phyloP scores from a whole-genome alignment of 768 basidiomycete genomes.

The Galerina marginata region DNA sequence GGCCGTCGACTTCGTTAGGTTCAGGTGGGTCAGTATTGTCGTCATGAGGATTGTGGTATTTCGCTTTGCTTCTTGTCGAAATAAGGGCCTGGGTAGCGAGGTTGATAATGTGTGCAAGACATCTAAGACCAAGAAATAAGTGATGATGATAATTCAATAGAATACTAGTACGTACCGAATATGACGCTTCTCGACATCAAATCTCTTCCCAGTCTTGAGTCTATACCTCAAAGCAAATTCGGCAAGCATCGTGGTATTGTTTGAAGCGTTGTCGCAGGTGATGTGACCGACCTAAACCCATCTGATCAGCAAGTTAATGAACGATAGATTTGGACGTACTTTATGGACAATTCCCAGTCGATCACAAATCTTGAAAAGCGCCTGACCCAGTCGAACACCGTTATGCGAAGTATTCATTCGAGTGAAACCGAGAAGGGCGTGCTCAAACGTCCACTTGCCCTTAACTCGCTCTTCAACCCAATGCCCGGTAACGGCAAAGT shows the following conservation, averaged over 20 bases:
- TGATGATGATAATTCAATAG: background rate
- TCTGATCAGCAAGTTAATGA: background rate
- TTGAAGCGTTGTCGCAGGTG: conserved; percentile 4
- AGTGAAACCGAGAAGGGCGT: conserved; percentile 39
- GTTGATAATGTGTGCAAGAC: conserved; percentile 21
- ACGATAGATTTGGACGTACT: background rate
- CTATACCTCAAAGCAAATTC: conserved; percentile 12
- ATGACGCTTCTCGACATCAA: conserved; percentile 3
- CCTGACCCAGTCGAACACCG: conserved; percentile 23
- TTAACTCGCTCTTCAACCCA: conserved; percentile 39
- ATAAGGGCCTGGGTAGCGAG: conserved; percentile 18
- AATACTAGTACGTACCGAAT: conserved; percentile 10
- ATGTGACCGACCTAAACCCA: conserved; percentile 3
- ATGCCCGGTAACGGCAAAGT: conserved; percentile 44
- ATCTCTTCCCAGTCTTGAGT: conserved; percentile 5
- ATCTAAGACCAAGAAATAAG: conserved; percentile 5
- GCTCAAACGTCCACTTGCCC: conserved; percentile 34
- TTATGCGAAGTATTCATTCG: conserved; percentile 44
- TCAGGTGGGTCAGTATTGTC: background rate
- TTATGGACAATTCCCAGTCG: background rate
- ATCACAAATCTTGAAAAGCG: conserved; percentile 13
- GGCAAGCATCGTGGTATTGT: conserved; percentile 14
- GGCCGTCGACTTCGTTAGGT: background rate
- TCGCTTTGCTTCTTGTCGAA: conserved; percentile 17
- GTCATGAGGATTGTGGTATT: conserved; percentile 11